Conservation (phyloP, 768 basidiomycete species). For the Termitomyces eurrhizus region DNA sequence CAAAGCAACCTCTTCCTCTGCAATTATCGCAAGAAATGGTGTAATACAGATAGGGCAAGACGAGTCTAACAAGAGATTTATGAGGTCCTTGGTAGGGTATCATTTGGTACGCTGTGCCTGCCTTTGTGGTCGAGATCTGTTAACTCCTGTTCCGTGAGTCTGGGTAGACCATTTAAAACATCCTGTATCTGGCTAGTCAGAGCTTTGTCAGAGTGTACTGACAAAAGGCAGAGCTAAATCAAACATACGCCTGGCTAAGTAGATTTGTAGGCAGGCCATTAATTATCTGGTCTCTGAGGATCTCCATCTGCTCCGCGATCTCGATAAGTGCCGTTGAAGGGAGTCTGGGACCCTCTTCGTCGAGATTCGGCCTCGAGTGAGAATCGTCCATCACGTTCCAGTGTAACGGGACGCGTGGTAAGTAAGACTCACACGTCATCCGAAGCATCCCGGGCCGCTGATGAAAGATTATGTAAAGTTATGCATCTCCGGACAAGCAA, state of each 20-base stretch:
- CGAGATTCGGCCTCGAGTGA: conserved; percentile 9
- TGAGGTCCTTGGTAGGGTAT: not conserved
- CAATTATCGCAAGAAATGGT: conserved; percentile 60
- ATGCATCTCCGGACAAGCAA: not conserved
- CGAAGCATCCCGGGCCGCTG: not conserved
- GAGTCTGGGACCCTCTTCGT: conserved; percentile 3
- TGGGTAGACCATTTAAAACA: conserved; percentile 45
- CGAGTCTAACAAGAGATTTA: conserved; percentile 42
- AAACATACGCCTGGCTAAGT: conserved; percentile 16
- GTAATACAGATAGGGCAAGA: conserved; percentile 75
- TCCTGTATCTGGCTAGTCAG: conserved; percentile 31
- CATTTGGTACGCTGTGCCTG: conserved; percentile 9
- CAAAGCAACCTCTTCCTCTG: conserved; percentile 69
- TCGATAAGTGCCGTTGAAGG: conserved; percentile 4
- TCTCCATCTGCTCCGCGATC: conserved; percentile 11
- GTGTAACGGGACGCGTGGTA: not conserved
- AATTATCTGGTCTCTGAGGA: conserved; percentile 14
- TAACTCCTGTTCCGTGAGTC: conserved; percentile 47
- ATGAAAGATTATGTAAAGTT: conserved; percentile 3
- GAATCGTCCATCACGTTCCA: conserved; percentile 15
- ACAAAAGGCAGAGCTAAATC: not conserved
- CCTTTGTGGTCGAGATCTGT: conserved; percentile 45
- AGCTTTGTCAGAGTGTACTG: not conserved
- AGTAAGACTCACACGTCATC: not conserved
- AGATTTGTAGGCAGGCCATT: conserved; percentile 10